phyloP scores from a whole-genome alignment of 1,284 basidiomycete genomes.

The Butyriboletus appendiculatus region DNA sequence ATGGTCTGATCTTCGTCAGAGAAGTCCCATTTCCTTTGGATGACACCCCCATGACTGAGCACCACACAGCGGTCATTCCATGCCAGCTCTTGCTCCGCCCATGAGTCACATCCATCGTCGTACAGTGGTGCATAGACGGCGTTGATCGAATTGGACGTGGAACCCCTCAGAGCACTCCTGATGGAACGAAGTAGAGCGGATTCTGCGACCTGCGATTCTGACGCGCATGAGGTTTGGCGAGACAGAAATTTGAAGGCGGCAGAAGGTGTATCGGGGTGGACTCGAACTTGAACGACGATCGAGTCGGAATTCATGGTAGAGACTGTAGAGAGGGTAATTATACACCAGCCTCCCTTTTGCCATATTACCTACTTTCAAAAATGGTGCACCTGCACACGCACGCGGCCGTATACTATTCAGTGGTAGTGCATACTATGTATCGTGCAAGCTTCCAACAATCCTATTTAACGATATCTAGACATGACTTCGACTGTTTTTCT shows the following conservation, averaged over 20 bases:
- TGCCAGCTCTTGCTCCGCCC: conserved; percentile 54
- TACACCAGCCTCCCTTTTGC: background rate
- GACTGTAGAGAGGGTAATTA: background rate
- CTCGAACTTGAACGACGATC: conserved; percentile 36
- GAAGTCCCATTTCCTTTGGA: conserved; percentile 77
- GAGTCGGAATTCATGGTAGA: conserved; percentile 22
- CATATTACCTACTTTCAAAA: background rate
- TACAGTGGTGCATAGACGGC: conserved; percentile 42
- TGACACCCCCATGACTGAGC: conserved; percentile 68
- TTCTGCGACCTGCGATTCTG: conserved; percentile 23
- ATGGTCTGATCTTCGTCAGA: conserved; percentile 68
- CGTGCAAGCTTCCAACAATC: conserved; percentile 2
- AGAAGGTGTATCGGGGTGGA: conserved; percentile 38
- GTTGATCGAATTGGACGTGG: conserved; percentile 41
- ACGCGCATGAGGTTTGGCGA: conserved; percentile 4
- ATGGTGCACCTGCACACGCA: no score
- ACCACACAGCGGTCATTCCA: conserved; percentile 75
- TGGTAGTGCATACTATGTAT: background rate
- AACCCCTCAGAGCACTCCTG: conserved; percentile 50
- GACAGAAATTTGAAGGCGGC: conserved; percentile 34
- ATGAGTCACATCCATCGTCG: conserved; percentile 35
- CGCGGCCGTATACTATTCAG: no score
- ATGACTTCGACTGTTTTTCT: background rate
- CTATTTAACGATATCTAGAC: conserved; percentile 17
- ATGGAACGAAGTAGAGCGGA: conserved; percentile 54